Percentiles rank a stretch among this genome's conserved stretches.
These are phyloP conservation scores for Aspergillus vadensis DNA, from an alignment of 2,329 filamentous ascomycete genomes.

Conservation along the genomic window DNA sequence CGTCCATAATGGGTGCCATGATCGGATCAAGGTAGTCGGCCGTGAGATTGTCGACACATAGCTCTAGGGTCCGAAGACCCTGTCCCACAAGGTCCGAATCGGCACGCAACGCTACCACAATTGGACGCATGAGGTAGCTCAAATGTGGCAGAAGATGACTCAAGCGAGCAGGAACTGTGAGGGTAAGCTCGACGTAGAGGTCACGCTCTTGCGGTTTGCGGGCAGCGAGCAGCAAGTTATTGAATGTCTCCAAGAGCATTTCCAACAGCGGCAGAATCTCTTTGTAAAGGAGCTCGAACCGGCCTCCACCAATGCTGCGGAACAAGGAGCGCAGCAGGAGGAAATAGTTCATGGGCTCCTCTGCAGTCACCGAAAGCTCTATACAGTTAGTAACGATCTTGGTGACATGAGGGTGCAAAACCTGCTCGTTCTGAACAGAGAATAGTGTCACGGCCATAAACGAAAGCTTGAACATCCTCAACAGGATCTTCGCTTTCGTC, in stretches of 20 bases:
- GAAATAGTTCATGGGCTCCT: conserved; percentile 99
- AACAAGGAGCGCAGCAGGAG: conserved; percentile 89
- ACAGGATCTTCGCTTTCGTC: conserved; percentile 86
- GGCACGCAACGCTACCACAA: conserved; percentile 91
- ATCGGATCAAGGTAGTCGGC: conserved; percentile 98
- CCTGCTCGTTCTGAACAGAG: conserved; percentile 89
- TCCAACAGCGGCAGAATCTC: conserved; percentile 94
- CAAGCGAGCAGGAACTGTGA: conserved; percentile 90
- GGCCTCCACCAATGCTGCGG: conserved; percentile 91
- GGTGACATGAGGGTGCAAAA: conserved; percentile 91
- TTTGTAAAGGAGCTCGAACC: conserved; percentile 98
- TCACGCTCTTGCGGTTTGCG: conserved; percentile 89
- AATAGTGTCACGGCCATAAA: conserved; percentile 99
- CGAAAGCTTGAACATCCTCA: conserved; percentile 94
- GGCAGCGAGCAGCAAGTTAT: conserved; percentile 87
- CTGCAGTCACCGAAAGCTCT: conserved; percentile 89
- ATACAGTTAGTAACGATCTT: conserved; percentile 98
- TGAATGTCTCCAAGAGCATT: conserved; percentile 96
- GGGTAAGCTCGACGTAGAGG: conserved; percentile 92
- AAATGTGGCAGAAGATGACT: conserved; percentile 94
- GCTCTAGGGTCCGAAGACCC: conserved; percentile 85
- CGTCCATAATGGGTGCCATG: conserved; percentile 98
- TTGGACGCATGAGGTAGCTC: conserved; percentile 92
- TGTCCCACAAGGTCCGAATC: conserved; percentile 94
- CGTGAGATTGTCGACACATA: conserved; percentile 97